Evolutionary conservation across 2,329 filamentous ascomycete genomes (phyloP).

Genomic region (Rutstroemia sp.): DNA sequence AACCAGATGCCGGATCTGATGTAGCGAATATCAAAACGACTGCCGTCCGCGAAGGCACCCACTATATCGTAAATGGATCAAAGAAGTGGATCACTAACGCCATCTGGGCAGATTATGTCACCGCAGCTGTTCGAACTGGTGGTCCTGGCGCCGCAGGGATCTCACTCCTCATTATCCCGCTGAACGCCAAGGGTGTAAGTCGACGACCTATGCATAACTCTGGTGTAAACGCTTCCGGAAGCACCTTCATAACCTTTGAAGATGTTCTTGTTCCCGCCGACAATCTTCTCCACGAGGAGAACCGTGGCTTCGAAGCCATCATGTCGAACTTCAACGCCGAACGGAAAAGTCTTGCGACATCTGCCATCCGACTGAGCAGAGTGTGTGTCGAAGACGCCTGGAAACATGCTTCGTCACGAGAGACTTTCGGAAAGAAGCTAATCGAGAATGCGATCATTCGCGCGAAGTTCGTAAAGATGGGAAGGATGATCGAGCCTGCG

Average conservation of each 20-base stretch:
- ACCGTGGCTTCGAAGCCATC: conserved; percentile 48
- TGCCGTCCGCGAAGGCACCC: conserved; percentile 41
- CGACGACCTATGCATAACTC: conserved; percentile 53
- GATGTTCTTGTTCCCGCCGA: conserved; percentile 46
- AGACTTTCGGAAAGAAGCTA: conserved; percentile 52
- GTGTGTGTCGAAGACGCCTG: conserved; percentile 47
- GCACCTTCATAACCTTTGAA: conserved; percentile 48
- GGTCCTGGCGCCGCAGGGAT: conserved; percentile 45
- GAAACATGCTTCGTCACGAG: conserved; percentile 41
- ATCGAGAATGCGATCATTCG: conserved; percentile 52
- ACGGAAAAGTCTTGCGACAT: conserved; percentile 49
- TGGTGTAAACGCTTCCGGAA: conserved; percentile 56
- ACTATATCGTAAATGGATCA: conserved; percentile 56
- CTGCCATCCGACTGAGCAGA: conserved; percentile 49
- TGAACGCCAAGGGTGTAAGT: conserved; percentile 41
- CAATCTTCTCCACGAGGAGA: conserved; percentile 47
- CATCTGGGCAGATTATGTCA: conserved; percentile 53
- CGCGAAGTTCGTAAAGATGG: conserved; percentile 51
- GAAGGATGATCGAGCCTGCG: conserved; percentile 51
- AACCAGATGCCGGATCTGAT: conserved; percentile 56
- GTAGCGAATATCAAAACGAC: conserved; percentile 57
- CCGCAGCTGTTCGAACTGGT: conserved; percentile 54
- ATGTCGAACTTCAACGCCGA: conserved; percentile 56
- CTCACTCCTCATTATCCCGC: conserved; percentile 50
- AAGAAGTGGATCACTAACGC: conserved; percentile 65